Evolutionary conservation across 2,329 filamentous ascomycete species (phyloP), one percentile per base, ranked within the genome.

Genomic region (Arachnomyces sp.): DNA sequence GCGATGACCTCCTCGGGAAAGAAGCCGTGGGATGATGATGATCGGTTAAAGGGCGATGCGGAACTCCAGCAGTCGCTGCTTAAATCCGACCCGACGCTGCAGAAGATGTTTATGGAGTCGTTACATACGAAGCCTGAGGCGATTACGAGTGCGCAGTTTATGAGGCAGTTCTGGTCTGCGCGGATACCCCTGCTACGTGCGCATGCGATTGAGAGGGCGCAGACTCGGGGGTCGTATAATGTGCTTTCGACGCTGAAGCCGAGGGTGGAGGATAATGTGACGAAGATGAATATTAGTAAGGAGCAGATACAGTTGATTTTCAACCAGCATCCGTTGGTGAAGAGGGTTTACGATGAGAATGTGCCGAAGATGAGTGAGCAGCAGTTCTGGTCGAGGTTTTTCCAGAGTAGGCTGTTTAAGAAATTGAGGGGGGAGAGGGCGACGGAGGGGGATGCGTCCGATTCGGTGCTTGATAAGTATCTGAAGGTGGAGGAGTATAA

Each of bases 291-390:
- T 54, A 82, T 98, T 47, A 92, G 80, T 49, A 82, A 87, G 44
- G 89, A 95, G 62, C 89, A 96, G 62, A 86, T 96, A 38, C 83
- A 89, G 55, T 77, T 94, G 56, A 92, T 98, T 39, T 89, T 98
- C 63, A 80, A 77, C 44, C 92, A 96, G 60, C 90, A 98, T 61
- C 88, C 92, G 2, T 71, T 98, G 1, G 82, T 98, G 43, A 84
- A 86, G 58, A 79, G 81, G 14, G 84, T 94, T 5, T 96, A 95
- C 62, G 87, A 96, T 56, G 89, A 95, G 57, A 87, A 89, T 49
- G 88, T 95, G 0, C 88, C 86, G 4, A 84, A 83, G 44, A 64
- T 93, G 30, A 79, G 74, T 17, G 85, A 94, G 54, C 72, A 73
- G 41, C 79, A 86, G 36, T 98, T 98, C 58, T 98, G 90, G 89